Evolutionary conservation across 73 alveolate species (phyloP).

Genomic region (Urostyla sp.): DNA sequence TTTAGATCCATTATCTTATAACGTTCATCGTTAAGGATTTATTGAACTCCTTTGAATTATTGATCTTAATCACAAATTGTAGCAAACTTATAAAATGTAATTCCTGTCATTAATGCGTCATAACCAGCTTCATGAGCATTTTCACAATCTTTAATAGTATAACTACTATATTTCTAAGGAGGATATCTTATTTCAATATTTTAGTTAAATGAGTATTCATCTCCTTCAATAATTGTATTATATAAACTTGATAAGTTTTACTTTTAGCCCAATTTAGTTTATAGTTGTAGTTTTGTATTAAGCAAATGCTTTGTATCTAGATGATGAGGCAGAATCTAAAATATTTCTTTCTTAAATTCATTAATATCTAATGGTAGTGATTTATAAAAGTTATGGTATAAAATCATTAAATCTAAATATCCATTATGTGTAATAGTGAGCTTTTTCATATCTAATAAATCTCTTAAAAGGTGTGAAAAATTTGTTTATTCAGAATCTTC

Average conservation of each 20-base stretch:
- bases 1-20: neutral
- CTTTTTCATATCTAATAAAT: too few species aligned
- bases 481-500: too few species aligned
- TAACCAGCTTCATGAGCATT: conserved; percentile 45
- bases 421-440: conserved; percentile 48
- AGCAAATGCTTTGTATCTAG: conserved; percentile 41
- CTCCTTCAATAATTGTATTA: too few species aligned
- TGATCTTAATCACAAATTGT: neutral
- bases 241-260: neutral
- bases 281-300: conserved; percentile 5
- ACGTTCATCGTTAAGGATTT: neutral
- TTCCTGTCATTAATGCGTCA: conserved; percentile 49
- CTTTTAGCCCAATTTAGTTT: conserved; percentile 4
- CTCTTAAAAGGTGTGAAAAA: too few species aligned
- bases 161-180: neutral
- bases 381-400: conserved; percentile 5
- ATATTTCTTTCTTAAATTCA: neutral
- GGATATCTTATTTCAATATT: neutral
- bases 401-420: conserved; percentile 45
- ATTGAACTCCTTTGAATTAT: neutral
- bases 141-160: neutral
- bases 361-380: conserved; percentile 7
- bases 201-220: neutral
- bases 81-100: conserved; percentile 1
- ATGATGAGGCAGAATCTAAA: neutral